Percentiles rank a stretch among this genome's conserved stretches.
phyloP scores from a whole-genome alignment of 1,139 yeast genomes.

The Geotrichum europaeum region DNA sequence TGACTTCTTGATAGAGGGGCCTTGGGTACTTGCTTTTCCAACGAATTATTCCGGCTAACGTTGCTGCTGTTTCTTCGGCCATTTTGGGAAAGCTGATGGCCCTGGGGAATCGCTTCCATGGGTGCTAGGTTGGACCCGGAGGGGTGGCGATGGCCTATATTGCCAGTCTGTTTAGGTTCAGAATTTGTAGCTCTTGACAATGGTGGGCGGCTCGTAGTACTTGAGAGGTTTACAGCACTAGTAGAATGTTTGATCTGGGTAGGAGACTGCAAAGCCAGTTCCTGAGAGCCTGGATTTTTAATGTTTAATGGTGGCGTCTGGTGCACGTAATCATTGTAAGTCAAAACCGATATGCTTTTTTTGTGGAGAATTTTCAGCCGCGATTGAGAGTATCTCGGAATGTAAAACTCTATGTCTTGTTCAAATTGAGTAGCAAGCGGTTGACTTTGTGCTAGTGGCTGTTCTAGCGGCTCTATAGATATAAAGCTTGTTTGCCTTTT shows the following conservation, averaged over 20 bases:
- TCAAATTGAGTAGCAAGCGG: not conserved
- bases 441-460: not conserved
- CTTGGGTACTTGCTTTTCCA: not conserved
- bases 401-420: not conserved
- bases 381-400: not conserved
- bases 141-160: not conserved
- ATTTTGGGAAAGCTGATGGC: not conserved
- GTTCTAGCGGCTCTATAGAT: not conserved
- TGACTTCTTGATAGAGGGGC: not conserved
- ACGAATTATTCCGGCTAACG: not conserved
- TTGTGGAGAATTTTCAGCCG: not conserved
- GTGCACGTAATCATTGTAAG: not conserved
- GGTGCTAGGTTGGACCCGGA: not conserved
- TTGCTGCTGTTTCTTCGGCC: not conserved
- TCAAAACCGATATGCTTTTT: not conserved
- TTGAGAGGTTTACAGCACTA: not conserved
- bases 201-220: not conserved
- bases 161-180: not conserved
- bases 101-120: slow-evolving; percentile 11
- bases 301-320: not conserved
- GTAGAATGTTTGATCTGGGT: not conserved
- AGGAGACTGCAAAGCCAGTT: not conserved
- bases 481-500: not conserved
- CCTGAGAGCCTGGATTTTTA: not conserved
- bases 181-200: not conserved